Evolutionary conservation across 78 protist genomes (phyloP).

Genomic region (Anaeramoeba ignava): DNA sequence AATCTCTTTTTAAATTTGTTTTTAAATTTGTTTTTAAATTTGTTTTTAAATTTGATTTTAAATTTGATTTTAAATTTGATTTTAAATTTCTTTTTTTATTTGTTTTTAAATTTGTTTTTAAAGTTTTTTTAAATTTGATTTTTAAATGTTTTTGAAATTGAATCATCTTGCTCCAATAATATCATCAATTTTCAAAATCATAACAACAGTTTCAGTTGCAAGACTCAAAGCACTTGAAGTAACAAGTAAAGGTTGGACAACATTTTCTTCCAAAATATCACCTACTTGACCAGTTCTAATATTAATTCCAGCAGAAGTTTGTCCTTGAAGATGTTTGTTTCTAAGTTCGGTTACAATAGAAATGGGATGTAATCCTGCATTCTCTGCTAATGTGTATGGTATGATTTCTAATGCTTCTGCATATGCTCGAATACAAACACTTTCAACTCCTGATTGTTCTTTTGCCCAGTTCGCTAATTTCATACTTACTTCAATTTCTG

Average conservation of each 20-base stretch:
- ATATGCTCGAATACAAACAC: slow-evolving; percentile 73
- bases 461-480: background rate
- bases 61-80: too few relatives aligned
- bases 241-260: slow-evolving; percentile 95
- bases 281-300: slow-evolving; percentile 69
- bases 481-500: slow-evolving; percentile 72
- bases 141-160: too few relatives aligned
- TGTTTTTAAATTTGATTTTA: too few relatives aligned
- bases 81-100: too few relatives aligned
- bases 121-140: too few relatives aligned
- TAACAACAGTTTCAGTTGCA: slow-evolving; percentile 95
- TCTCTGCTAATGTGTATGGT: slow-evolving; percentile 98
- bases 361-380: slow-evolving; percentile 97
- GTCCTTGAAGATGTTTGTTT: slow-evolving; percentile 73
- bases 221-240: slow-evolving; percentile 70
- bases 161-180: slow-evolving; percentile 42
- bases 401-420: slow-evolving; percentile 94
- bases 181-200: slow-evolving; percentile 94
- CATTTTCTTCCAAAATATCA: slow-evolving; percentile 85
- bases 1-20: too few relatives aligned
- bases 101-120: too few relatives aligned
- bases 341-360: slow-evolving; percentile 28
- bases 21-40: too few relatives aligned
- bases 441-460: background rate
- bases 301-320: slow-evolving; percentile 80